Base-by-base conservation (phyloP, 768 basidiomycete species). In the Mycena maculata region DNA sequence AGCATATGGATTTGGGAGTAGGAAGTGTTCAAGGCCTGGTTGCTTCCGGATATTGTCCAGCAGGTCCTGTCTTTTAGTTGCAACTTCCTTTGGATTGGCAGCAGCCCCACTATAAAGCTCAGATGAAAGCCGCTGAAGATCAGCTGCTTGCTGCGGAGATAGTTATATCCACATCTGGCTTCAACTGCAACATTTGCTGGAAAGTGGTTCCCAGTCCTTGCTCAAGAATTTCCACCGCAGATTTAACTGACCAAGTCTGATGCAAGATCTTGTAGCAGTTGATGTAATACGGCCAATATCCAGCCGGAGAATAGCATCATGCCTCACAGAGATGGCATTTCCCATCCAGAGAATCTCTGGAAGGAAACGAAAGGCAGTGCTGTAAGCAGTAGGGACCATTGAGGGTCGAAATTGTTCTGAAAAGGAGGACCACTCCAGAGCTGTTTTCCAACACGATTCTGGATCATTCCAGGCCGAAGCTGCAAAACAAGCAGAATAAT, bases 21-120 rank as follows among this genome's bases (percentile, higher is more conserved):
- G 55, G 31, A 71, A n/a, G n/a, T n/a, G n/a, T n/a, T n/a, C n/a
- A n/a, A n/a, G n/a, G n/a, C n/a, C n/a, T n/a, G n/a, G n/a, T n/a
- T n/a, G n/a, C n/a, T n/a, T n/a, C n/a, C n/a, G n/a, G n/a, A n/a
- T n/a, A n/a, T n/a, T n/a, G n/a, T 57, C 30, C 9, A 72, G 22
- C n/a, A 67, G 22, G 4, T 70, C 27, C n/a, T 65, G n/a, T 54
- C 71, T 60, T 27, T 67, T 25, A 16, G 3, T 33, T 28, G 20
- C 56, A 27, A n/a, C 22, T 10, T 22, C 18, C 3, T 27, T 22
- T 27, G 39, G 23, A 18, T 42, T 42, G 16, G 18, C 16, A 15
- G 55, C 42, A 9, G 23, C 25, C 25, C 23, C 23, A 27, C 41
- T 44, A 18, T 44, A 58, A 16, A 58, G 56, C 28, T 45, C 20